These are phyloP conservation scores for Fusarium zealandicum DNA, from an alignment of 2,329 filamentous ascomycete species.

Conservation along the genomic window DNA sequence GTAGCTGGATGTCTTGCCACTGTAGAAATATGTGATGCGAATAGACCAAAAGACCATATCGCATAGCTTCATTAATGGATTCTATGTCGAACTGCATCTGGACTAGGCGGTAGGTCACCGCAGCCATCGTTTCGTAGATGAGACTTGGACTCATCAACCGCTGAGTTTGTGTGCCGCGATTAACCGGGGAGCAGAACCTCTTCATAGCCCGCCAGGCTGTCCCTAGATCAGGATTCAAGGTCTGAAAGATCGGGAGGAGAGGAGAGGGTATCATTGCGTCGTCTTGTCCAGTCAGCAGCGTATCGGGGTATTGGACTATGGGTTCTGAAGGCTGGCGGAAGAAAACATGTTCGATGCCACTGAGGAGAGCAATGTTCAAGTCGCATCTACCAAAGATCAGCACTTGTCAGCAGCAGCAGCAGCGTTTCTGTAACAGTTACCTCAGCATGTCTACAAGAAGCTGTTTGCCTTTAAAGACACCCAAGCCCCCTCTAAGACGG, in stretches of 20 bases:
- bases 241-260: background rate
- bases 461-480: background rate
- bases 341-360: background rate
- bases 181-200: constrained; percentile 39
- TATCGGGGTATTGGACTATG: background rate
- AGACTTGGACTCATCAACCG: constrained; percentile 21
- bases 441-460: constrained; percentile 8
- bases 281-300: background rate
- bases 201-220: constrained; percentile 34
- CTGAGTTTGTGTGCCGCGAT: constrained; percentile 33
- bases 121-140: constrained; percentile 44
- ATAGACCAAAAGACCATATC: constrained; percentile 50
- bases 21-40: constrained; percentile 50
- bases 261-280: background rate
- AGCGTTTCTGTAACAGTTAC: background rate
- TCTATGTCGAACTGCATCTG: constrained; percentile 40
- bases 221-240: constrained; percentile 28
- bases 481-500: constrained; percentile 7
- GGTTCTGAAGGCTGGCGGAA: constrained; percentile 2
- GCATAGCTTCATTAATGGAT: constrained; percentile 47
- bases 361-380: constrained; percentile 3
- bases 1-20: constrained; percentile 41
- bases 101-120: constrained; percentile 52
- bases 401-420: background rate
- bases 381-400: constrained; percentile 10